Base-by-base conservation (phyloP, 139 green algal species). In the Mesotaenium endlicherianum region DNA sequence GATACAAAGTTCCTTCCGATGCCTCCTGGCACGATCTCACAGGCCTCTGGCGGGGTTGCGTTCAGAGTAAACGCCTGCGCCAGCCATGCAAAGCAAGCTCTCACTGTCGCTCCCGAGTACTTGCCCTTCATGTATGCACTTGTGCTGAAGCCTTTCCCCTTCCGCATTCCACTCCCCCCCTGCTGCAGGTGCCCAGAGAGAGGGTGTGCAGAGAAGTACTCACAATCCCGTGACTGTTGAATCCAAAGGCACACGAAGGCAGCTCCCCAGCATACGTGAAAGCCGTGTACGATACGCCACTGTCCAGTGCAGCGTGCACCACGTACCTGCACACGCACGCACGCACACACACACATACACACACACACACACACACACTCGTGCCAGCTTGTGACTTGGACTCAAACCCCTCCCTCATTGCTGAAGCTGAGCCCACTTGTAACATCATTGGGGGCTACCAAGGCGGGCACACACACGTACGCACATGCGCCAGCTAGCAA, bases 231-330 rank as follows among this genome's bases (percentile, higher is more conserved):
- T 60, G 30, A 1, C 20, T 38, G 77, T 84, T 85, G 64, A 82
- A 77, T 14, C 77, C 77, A 70, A 85, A 85, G 3, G 77, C 77
- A 3, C n/a, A 16, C 1, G n/a, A 58, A 1, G 70, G 70, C 1
- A 85, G 26, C 70, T 85, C 78, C 30, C 78, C 78, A 0, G 78
- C 69, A 83, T 85, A 80, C 17, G 78, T 80, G 70, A 59, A 85
- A 1, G 78, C 78, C 0, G 70, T 79, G 44, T 55, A 85, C 4
- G 68, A 3, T 40, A 84, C 68, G 11, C 78, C 78, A 14, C n/a
- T 44, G n/a, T 59, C 36, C 4, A 68, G 1, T 1, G 31, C 20
- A 17, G 75, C n/a, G n/a, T 82, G 36, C 39, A 85, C 67, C 1
- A 85, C 38, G 78, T 75, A 85, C 17, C 75, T 82, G 75, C 5